phyloP scores from a whole-genome alignment of 768 basidiomycete species.

The Hygrocybe coccinea region DNA sequence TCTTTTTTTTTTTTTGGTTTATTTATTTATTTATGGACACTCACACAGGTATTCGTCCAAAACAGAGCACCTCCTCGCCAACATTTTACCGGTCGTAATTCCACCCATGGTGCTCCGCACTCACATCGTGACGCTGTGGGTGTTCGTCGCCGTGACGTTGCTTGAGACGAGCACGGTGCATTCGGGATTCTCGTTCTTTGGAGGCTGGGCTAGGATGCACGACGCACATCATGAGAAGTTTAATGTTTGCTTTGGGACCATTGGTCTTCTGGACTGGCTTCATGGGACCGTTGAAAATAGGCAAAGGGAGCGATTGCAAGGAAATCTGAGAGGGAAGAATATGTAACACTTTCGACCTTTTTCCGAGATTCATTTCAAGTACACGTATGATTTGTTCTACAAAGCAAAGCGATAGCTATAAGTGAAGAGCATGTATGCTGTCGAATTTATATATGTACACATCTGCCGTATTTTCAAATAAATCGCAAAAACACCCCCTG shows the following conservation, averaged over 20 bases:
- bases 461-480: too few species aligned
- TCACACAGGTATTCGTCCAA: slow-evolving; percentile 15
- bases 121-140: slow-evolving; percentile 27
- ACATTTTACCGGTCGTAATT: slow-evolving; percentile 23
- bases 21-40: neutral
- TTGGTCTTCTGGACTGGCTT: too few species aligned
- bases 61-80: slow-evolving; percentile 27
- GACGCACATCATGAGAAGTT: slow-evolving; percentile 30
- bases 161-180: slow-evolving; percentile 27
- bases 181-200: slow-evolving; percentile 27
- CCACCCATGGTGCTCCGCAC: slow-evolving; percentile 23
- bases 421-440: too few species aligned
- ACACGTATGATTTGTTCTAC: neutral
- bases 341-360: too few species aligned
- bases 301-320: too few species aligned
- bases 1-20: neutral
- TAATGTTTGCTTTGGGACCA: slow-evolving; percentile 22
- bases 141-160: slow-evolving; percentile 23
- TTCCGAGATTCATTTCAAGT: too few species aligned
- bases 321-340: too few species aligned
- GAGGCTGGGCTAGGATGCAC: slow-evolving; percentile 20
- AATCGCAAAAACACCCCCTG: too few species aligned
- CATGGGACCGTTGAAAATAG: too few species aligned
- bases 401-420: too few species aligned
- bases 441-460: too few species aligned